Evolutionary conservation across 2,329 filamentous ascomycete species (phyloP), one percentile per base, ranked within the genome.

Genomic region (Ceratocystis harringtonii): DNA sequence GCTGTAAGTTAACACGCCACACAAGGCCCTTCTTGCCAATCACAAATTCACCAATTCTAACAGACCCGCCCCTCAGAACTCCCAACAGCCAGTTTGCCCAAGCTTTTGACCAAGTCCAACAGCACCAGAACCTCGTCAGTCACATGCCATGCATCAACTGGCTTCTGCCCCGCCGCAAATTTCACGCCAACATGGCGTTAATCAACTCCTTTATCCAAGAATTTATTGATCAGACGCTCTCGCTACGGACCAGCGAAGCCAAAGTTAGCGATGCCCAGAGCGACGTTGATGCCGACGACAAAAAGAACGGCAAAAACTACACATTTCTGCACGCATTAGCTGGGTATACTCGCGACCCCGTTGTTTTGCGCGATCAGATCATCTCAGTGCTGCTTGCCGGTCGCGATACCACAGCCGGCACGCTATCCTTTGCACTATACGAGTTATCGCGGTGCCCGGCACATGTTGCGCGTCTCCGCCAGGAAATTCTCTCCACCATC

Each of bases 261-360:
- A 58, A 58, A 32, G 15, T 3, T n/a, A 62, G 6, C 19, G 2
- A 10, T 4, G 15, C 41, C 60, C 41, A 48, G 3, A 15, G 36
- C 10, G 60, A 48, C 22, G 17, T 6, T 25, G 28, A 63, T 30
- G 5, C 7, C 62, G 28, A 30, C 41, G 25, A 25, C 55, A 58
- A 30, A 45, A 63, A 55, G 61, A 63, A 55, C 25, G 1, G 28
- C 45, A 77, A 81, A 68, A 82, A 81, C 60, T 92, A 94, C 74
- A 95, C 88, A 1, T 95, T 96, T 76, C 81, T 96, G 22, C 88
- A 96, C 75, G 88, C 90, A 36, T 82, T 96, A 1, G 90, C 90
- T 57, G 80, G 81, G 48, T 92, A 90, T 76, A 96, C 91, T 0
- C 84, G 88, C 43, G 83, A 87, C 71, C 79, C 79, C 65, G 81